Percentiles rank a stretch among this genome's conserved stretches.
These are phyloP conservation scores for Pleoardoris graminearum DNA, from an alignment of 2,329 filamentous ascomycete genomes.

Conservation along the genomic window DNA sequence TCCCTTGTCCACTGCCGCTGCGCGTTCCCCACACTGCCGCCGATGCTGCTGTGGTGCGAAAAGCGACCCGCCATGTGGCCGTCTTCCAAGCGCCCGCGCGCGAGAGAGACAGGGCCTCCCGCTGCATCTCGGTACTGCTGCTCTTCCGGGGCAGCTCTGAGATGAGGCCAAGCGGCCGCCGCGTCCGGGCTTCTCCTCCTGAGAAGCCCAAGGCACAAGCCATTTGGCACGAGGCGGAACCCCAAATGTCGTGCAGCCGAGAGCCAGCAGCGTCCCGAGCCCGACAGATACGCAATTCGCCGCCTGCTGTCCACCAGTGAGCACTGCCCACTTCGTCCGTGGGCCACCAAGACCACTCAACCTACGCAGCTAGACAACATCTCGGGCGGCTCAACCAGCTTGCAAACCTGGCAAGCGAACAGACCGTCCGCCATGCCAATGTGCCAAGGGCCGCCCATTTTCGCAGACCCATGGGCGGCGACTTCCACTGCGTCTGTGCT, in stretches of 20 bases:
- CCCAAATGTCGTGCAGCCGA: not conserved
- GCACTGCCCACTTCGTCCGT: not conserved
- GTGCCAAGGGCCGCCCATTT: too few relatives aligned
- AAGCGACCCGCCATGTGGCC: constrained; percentile 6
- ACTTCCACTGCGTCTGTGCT: not conserved
- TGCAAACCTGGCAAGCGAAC: not conserved
- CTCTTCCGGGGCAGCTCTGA: constrained; percentile 3
- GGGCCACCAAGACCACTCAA: not conserved
- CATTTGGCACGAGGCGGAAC: not conserved
- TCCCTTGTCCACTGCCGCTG: constrained; percentile 3
- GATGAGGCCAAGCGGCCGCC: constrained; percentile 13
- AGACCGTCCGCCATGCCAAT: constrained; percentile 6
- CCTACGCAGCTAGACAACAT: not conserved
- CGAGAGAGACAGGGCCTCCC: not conserved
- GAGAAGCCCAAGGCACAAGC: not conserved
- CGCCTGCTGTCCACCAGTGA: constrained; percentile 1
- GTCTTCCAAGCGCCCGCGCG: not conserved
- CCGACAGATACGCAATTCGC: not conserved
- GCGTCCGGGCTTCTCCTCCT: not conserved
- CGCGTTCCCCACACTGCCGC: constrained; percentile 1
- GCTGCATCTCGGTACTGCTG: not conserved
- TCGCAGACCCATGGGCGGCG: not conserved
- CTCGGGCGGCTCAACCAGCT: not conserved
- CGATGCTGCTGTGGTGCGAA: not conserved
- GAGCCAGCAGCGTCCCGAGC: not conserved